These are phyloP conservation scores for Wickerhamiella allomyrinae DNA, from an alignment of 805 yeast species.

Conservation along the genomic window DNA sequence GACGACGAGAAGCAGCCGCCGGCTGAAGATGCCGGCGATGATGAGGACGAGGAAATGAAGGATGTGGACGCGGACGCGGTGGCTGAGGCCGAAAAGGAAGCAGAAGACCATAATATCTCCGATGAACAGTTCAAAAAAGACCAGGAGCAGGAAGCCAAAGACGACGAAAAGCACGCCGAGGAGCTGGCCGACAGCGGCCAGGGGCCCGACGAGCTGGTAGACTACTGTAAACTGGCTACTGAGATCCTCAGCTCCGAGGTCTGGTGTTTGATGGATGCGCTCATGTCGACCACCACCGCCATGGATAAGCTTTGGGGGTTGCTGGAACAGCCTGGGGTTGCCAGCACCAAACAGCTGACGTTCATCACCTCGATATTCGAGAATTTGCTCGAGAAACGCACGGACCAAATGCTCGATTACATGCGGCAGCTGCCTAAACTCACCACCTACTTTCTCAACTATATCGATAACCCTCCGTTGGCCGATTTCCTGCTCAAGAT, in stretches of 20 bases:
- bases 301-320: conserved; percentile 67
- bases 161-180: neutral
- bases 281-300: conserved; percentile 57
- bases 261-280: conserved; percentile 84
- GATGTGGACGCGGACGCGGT: conserved; percentile 12
- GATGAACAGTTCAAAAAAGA: conserved; percentile 8
- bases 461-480: conserved; percentile 83
- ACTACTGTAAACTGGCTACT: conserved; percentile 56
- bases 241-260: conserved; percentile 85
- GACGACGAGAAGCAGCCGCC: too few species aligned
- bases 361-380: conserved; percentile 87
- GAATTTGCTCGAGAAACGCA: conserved; percentile 75
- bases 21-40: conserved; percentile 14
- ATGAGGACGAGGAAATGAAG: conserved; percentile 15
- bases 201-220: conserved; percentile 13
- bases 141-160: conserved; percentile 22
- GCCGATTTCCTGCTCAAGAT: conserved; percentile 86
- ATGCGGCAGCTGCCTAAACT: conserved; percentile 52
- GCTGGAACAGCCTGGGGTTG: conserved; percentile 50
- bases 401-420: conserved; percentile 61
- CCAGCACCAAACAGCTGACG: conserved; percentile 65
- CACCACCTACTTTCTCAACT: conserved; percentile 68
- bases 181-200: neutral
- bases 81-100: conserved; percentile 12
- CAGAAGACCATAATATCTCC: conserved; percentile 20